Conservation (phyloP, 257 asterid genomes). For the Solanum chilense region DNA sequence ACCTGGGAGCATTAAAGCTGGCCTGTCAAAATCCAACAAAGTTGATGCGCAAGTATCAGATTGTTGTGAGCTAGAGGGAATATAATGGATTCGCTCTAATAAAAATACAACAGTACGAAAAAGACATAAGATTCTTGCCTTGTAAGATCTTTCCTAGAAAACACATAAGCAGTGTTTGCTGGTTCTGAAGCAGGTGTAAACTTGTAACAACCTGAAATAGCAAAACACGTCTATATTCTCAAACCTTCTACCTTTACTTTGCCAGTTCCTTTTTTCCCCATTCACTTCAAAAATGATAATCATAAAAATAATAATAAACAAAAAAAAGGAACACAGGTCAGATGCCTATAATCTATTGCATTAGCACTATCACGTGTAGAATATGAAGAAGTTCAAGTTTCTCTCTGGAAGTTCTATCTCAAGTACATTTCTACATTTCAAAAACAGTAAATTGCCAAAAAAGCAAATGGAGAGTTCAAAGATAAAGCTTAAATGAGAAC, state of each 20-base stretch:
- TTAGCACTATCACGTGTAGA: neutral
- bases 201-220: conserved; percentile 65
- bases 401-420: neutral
- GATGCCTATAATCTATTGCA: neutral
- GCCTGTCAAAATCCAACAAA: conserved; percentile 38
- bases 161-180: conserved; percentile 72
- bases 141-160: conserved; percentile 86
- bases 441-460: neutral
- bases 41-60: neutral
- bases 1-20: conserved; percentile 96
- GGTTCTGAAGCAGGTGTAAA: conserved; percentile 52
- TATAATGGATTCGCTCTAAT: neutral
- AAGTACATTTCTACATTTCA: neutral
- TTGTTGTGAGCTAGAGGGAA: neutral
- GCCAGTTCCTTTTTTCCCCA: neutral
- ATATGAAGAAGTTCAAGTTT: neutral
- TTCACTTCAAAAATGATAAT: neutral
- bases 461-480: neutral
- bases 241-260: neutral
- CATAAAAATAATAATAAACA: neutral
- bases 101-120: neutral
- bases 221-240: neutral
- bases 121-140: conserved; percentile 44
- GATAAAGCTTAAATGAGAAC: neutral
- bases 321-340: neutral